phyloP scores from a whole-genome alignment of 2,329 filamentous ascomycete genomes.

The Hypoxylon sp. region DNA sequence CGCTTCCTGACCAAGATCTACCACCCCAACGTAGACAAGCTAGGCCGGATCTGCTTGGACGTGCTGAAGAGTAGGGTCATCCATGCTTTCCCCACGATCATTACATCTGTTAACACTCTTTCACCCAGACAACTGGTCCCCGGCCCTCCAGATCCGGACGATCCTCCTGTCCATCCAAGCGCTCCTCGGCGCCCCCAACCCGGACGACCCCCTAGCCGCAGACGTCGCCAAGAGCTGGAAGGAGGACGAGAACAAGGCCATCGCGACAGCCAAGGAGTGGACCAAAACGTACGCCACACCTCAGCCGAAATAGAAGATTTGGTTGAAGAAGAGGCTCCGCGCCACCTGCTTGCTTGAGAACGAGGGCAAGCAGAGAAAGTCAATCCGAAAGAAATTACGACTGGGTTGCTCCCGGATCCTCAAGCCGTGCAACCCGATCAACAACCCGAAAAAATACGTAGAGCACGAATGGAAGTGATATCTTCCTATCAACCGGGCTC shows the following conservation, averaged over 20 bases:
- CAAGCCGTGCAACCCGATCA: neutral
- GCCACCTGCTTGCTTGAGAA: slow-evolving; percentile 1
- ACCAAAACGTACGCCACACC: slow-evolving; percentile 82
- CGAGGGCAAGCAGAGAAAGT: neutral
- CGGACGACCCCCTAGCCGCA: slow-evolving; percentile 97
- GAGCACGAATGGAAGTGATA: neutral
- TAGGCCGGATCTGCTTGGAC: slow-evolving; percentile 96
- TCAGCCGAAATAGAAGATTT: slow-evolving; percentile 49
- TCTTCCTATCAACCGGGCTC: neutral
- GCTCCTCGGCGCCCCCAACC: slow-evolving; percentile 93
- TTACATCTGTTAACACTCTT: slow-evolving; percentile 18
- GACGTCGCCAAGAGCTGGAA: slow-evolving; percentile 99
- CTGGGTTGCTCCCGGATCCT: neutral
- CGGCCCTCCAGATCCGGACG: slow-evolving; percentile 95
- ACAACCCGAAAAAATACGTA: neutral
- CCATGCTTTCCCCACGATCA: neutral
- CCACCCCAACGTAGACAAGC: slow-evolving; percentile 98
- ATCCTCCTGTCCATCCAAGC: slow-evolving; percentile 99
- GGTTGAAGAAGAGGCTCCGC: slow-evolving; percentile 36
- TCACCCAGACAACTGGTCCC: slow-evolving; percentile 92
- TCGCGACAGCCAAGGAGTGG: slow-evolving; percentile 93
- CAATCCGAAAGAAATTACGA: neutral
- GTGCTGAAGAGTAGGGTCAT: slow-evolving; percentile 86
- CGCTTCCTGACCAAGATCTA: slow-evolving; percentile 99
- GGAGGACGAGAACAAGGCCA: slow-evolving; percentile 92